Percentiles rank a stretch among this genome's conserved stretches.
Evolutionary conservation across 2,329 filamentous ascomycete genomes (phyloP).

Genomic region (Drechslerella dactyloides): DNA sequence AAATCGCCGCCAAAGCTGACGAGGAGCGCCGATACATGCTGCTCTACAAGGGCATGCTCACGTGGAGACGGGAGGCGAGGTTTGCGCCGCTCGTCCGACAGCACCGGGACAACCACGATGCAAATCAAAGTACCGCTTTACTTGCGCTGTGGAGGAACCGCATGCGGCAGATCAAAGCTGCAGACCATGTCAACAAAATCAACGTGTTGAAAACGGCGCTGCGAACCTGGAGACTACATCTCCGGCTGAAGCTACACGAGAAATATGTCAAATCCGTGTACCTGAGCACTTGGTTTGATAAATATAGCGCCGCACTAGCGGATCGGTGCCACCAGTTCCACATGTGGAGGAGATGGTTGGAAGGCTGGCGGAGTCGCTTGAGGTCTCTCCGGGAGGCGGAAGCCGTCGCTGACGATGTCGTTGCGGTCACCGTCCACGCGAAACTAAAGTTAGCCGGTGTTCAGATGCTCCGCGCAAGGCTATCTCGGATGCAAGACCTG

Average conservation of each 20-base stretch:
- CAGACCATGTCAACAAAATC: conserved; percentile 46
- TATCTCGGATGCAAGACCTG: conserved; percentile 16
- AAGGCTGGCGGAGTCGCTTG: conserved; percentile 18
- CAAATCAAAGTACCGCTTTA: conserved; percentile 38
- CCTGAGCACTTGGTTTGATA: conserved; percentile 43
- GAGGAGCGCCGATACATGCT: conserved; percentile 44
- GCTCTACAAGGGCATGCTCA: conserved; percentile 33
- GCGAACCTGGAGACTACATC: conserved; percentile 33
- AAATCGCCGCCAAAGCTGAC: conserved; percentile 42
- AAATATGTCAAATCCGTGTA: conserved; percentile 46
- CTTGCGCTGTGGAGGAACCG: conserved; percentile 43
- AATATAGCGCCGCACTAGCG: conserved; percentile 39
- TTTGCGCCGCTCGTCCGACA: conserved; percentile 37
- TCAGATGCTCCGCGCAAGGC: conserved; percentile 9
- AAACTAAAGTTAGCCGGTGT: conserved; percentile 26
- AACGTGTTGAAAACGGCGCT: conserved; percentile 38
- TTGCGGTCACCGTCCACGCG: conserved; percentile 1
- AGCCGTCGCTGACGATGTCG: conserved; percentile 16
- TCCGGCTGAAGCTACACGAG: conserved; percentile 31
- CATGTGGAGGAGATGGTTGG: conserved; percentile 33
- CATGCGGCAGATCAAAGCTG: conserved; percentile 35
- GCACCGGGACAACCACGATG: conserved; percentile 35
- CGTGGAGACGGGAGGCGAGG: conserved; percentile 42
- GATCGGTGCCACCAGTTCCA: conserved; percentile 43
- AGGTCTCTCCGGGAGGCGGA: conserved; percentile 11